These are phyloP conservation scores for Rhodotorula glutinis DNA, from an alignment of 1,284 basidiomycete species.

Conservation along the genomic window DNA sequence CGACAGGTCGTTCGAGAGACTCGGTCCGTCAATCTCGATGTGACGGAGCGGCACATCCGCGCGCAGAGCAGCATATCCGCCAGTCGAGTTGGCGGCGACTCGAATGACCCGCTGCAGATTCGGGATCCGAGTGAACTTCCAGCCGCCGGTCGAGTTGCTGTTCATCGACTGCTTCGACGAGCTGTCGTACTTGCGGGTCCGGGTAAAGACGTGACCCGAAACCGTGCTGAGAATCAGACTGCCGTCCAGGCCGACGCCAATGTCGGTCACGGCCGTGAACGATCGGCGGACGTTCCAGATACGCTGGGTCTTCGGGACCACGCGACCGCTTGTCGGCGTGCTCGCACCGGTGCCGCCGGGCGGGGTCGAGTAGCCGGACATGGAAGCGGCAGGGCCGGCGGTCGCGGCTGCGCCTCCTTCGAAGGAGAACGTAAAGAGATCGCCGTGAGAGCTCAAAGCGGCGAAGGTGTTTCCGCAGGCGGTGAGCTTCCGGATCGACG, in stretches of 20 bases:
- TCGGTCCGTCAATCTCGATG: slow-evolving; percentile 61
- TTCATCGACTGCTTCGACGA: slow-evolving; percentile 12
- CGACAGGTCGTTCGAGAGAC: slow-evolving; percentile 66
- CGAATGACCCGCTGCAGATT: slow-evolving; percentile 78
- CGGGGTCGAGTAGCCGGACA: slow-evolving; percentile 15
- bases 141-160: slow-evolving; percentile 26
- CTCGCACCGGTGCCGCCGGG: not conserved
- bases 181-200: slow-evolving; percentile 46
- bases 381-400: not conserved
- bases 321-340: slow-evolving; percentile 11
- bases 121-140: slow-evolving; percentile 72
- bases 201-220: slow-evolving; percentile 89
- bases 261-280: slow-evolving; percentile 82
- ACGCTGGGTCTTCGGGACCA: slow-evolving; percentile 72
- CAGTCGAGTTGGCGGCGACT: slow-evolving; percentile 83
- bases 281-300: slow-evolving; percentile 85
- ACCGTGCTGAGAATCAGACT: slow-evolving; percentile 87
- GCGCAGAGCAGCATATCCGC: slow-evolving; percentile 81
- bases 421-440: slow-evolving; percentile 80
- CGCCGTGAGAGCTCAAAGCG: slow-evolving; percentile 80
- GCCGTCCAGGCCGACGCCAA: slow-evolving; percentile 83
- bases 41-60: slow-evolving; percentile 65
- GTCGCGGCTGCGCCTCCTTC: slow-evolving; percentile 42
- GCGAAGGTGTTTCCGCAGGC: slow-evolving; percentile 79
- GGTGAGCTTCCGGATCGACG: slow-evolving; percentile 75